phyloP scores from a whole-genome alignment of 352 stramenopile species.

The Phytophthora multivora region DNA sequence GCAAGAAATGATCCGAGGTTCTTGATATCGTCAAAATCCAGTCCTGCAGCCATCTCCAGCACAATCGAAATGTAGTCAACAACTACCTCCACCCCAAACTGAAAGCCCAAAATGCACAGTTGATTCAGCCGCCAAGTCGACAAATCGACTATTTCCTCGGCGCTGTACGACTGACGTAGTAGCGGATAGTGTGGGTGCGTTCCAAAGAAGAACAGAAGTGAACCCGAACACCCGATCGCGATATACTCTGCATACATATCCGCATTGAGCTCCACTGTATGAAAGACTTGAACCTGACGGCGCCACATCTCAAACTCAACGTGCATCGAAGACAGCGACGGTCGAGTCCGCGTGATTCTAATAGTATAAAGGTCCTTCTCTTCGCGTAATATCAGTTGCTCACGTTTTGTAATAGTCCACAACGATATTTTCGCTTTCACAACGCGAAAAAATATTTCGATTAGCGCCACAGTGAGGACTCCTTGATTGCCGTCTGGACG shows the following conservation, averaged over 20 bases:
- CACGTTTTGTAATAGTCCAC: background rate
- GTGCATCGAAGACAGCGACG: background rate
- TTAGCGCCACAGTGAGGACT: conserved; percentile 12
- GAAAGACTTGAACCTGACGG: conserved; percentile 22
- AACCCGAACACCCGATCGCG: conserved; percentile 38
- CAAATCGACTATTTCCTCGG: background rate
- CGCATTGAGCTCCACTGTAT: conserved; percentile 34
- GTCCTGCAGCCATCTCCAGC: conserved; percentile 25
- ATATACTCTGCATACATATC: conserved; percentile 56
- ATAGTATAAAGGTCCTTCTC: too few species aligned
- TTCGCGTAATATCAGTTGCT: too few species aligned
- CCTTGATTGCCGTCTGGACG: conserved; percentile 1
- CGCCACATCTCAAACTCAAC: conserved; percentile 15
- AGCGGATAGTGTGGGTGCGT: conserved; percentile 38
- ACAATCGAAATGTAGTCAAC: conserved; percentile 25
- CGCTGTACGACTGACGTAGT: background rate
- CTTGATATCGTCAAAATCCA: conserved; percentile 25
- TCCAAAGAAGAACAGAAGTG: conserved; percentile 36
- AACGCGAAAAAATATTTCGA: conserved; percentile 20
- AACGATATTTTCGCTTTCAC: conserved; percentile 17
- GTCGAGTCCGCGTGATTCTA: too few species aligned
- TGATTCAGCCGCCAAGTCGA: conserved; percentile 8
- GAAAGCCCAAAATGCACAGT: conserved; percentile 10
- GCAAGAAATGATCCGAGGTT: conserved; percentile 27
- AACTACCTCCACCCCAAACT: conserved; percentile 22